Percentiles rank a stretch among this genome's conserved stretches.
Evolutionary conservation across 73 alveolate species (phyloP).

Genomic region (Breviolum minutum): DNA sequence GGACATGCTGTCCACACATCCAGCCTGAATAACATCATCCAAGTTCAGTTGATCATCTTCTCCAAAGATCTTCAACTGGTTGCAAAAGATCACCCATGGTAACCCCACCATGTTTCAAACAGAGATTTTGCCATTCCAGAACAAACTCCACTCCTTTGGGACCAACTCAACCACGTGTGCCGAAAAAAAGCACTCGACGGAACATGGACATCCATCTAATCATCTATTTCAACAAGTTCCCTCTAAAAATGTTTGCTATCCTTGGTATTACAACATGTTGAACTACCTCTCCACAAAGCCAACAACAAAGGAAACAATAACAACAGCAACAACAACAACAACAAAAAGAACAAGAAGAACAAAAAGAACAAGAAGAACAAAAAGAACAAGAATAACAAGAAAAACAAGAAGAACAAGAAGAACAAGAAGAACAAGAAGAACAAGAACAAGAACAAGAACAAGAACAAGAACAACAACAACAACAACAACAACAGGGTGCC

Average conservation of each 20-base stretch:
- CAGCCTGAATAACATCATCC: background rate
- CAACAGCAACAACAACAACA: background rate
- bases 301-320: background rate
- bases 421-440: background rate
- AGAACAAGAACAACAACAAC: background rate
- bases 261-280: too few species aligned
- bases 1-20: background rate
- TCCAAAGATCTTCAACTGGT: slow-evolving; percentile 14
- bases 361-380: background rate
- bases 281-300: too few species aligned
- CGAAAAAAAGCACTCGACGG: too few species aligned
- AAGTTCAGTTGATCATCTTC: background rate
- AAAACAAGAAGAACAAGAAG: background rate
- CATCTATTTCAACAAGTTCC: too few species aligned
- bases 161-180: too few species aligned
- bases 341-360: background rate
- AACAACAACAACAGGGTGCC: background rate
- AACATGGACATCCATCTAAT: too few species aligned
- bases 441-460: background rate
- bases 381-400: background rate
- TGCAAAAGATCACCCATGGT: background rate
- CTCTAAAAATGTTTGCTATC: too few species aligned
- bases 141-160: too few species aligned
- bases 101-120: too few species aligned
- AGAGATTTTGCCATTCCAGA: too few species aligned